phyloP scores from a whole-genome alignment of 805 yeast genomes.

The Candida quercuum region DNA sequence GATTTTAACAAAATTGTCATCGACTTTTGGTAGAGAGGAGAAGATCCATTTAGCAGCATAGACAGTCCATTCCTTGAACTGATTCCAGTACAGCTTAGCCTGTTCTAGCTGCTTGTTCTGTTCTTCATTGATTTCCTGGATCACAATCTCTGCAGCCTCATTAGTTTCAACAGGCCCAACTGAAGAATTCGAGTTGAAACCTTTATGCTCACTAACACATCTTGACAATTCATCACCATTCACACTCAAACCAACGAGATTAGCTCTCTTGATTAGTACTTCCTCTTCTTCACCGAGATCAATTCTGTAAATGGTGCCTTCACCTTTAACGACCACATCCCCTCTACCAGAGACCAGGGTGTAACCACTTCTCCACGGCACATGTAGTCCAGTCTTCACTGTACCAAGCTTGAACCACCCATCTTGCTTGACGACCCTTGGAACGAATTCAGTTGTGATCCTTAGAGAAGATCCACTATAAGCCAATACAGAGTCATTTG shows the following conservation, averaged over 20 bases:
- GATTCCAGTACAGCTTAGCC: constrained; percentile 2
- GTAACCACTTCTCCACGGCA: constrained; percentile 35
- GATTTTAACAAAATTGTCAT: constrained; percentile 36
- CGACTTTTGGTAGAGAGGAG: background rate
- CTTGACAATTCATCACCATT: constrained; percentile 29
- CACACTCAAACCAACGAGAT: constrained; percentile 45
- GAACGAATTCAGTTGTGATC: constrained; percentile 33
- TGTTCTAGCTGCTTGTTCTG: constrained; percentile 1
- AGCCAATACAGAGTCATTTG: constrained; percentile 41
- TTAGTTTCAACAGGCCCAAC: no score
- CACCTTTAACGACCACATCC: constrained; percentile 46
- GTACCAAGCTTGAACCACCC: constrained; percentile 20
- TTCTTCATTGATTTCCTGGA: background rate
- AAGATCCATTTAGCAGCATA: background rate
- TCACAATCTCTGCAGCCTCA: background rate
- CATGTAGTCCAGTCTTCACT: constrained; percentile 35
- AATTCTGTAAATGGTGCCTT: constrained; percentile 47
- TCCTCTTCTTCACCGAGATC: constrained; percentile 41
- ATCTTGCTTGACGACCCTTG: constrained; percentile 31
- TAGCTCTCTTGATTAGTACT: constrained; percentile 38
- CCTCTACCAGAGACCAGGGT: constrained; percentile 54
- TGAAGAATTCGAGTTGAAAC: background rate
- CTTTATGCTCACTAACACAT: constrained; percentile 1
- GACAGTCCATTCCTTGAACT: background rate
- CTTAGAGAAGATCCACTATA: constrained; percentile 49